Evolutionary conservation across 1,139 yeast species (phyloP).

Genomic region (Pichiaceae sp.): DNA sequence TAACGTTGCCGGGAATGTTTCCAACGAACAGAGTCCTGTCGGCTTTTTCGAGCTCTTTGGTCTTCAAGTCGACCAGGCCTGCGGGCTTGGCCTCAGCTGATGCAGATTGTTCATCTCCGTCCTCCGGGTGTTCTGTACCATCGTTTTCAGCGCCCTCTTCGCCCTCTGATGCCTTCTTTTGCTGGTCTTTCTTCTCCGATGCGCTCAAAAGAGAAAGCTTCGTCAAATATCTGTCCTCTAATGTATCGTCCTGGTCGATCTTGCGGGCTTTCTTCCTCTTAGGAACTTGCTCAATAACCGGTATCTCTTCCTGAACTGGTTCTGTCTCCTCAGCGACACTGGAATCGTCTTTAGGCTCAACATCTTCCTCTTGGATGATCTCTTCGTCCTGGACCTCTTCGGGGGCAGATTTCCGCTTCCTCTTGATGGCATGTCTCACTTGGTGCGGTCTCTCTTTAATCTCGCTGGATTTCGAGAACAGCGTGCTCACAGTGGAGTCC

Average conservation of each 20-base stretch:
- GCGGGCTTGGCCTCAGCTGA: slow-evolving; percentile 7
- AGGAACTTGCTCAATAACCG: slow-evolving; percentile 8
- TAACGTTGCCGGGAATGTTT: slow-evolving; percentile 61
- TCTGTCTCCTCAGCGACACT: slow-evolving; percentile 2
- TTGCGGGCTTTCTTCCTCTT: neutral
- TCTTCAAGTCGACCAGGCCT: slow-evolving; percentile 42
- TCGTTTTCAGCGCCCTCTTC: slow-evolving; percentile 14
- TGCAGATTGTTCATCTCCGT: slow-evolving; percentile 16
- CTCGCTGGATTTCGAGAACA: neutral
- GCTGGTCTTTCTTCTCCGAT: slow-evolving; percentile 18
- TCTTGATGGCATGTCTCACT: neutral
- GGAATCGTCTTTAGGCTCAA: slow-evolving; percentile 12
- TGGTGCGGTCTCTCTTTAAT: neutral
- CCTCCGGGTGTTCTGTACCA: slow-evolving; percentile 18
- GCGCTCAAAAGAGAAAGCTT: slow-evolving; percentile 19
- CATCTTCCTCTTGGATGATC: slow-evolving; percentile 5
- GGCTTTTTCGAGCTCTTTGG: slow-evolving; percentile 71
- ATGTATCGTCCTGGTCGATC: slow-evolving; percentile 4
- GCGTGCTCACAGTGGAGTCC: neutral
- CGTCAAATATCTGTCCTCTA: slow-evolving; percentile 9
- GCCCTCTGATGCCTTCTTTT: slow-evolving; percentile 14
- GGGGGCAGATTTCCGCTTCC: neutral
- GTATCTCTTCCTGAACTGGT: slow-evolving; percentile 11
- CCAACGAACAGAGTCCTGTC: slow-evolving; percentile 88
- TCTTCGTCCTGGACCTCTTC: slow-evolving; percentile 10